Base-by-base conservation (phyloP, 192 early-diverging fungal genomes). In the Glomus cerebriforme region DNA sequence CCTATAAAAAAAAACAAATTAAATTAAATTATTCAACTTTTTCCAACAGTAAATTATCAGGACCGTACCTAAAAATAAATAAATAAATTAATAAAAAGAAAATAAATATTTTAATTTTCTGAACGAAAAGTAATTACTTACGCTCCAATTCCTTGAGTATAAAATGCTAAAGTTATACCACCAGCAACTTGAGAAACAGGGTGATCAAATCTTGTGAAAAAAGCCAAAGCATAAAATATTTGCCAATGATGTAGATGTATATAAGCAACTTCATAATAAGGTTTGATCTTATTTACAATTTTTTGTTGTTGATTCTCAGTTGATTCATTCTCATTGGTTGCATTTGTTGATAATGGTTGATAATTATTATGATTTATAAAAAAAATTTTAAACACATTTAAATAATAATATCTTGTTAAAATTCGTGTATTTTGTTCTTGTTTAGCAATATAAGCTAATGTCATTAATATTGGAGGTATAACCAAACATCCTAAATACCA, bases 171-270 rank as follows among this genome's bases (percentile, higher is more conserved):
- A 2, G 87, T 86, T 39, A 95, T 83, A 3, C 94, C 94, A 8
- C 89, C 92, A 70, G 87, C 92, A 6, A 90, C 84, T 65, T 86
- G 84, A 24, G 94, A 95, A 15, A 91, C 86, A 72, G 87, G 88
- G 80, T 91, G 77, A 77, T 90, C 85, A 75, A 94, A 95, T 27
- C 94, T 83, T 2, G 93, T 94, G 75, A 94, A 95, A 72, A 93
- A 95, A 2, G 92, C 92, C 19, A 95, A 82, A 12, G 85, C 86
- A 83, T 94, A 95, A 78, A 95, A 95, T 37, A 95, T 89, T 77
- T 93, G 92, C 94, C 94, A 95, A 76, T 95, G 94, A 80, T 95
- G 94, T 60, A 92, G 78, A 79, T 95, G 93, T 58, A 75, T 34
- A 6, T 22, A 1, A 3, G 32, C 58, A 34, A 17, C 37, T 31